Base-by-base conservation (phyloP, 768 basidiomycete genomes). In the Lactifluus piperatus region DNA sequence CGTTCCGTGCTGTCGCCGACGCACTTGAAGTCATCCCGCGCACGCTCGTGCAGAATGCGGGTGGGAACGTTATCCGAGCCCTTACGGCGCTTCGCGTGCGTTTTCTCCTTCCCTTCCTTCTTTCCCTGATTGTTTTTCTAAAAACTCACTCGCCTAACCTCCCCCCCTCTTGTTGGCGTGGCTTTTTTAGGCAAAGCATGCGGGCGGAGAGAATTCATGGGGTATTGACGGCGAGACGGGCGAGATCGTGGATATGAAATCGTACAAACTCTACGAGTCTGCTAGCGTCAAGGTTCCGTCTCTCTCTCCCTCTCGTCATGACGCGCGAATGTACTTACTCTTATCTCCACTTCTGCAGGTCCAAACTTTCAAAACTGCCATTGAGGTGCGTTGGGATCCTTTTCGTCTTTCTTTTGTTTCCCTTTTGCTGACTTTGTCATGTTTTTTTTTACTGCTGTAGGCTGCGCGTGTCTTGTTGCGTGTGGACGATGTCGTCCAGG, bases 21-120 rank as follows among this genome's bases (percentile, higher is more conserved):
- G 94, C 97, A 32, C 86, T 98, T 81, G 95, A 98, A 72, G 92
- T 98, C 56, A 95, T 98, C 65, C 97, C 97, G 3, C 75, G 95
- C 58, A 97, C 94, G 32, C 76, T 99, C 64, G 85, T 94, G 18
- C 94, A 98, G 72, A 99, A 99, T 73, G 83, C 84, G 29, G 94
- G 97, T 6, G 97, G 94, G 0, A 98, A 97, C 72, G 91, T 85
- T 5, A 97, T 98, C 65, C 78, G 97, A 51, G 86, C 89, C 11
- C 72, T 98, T 71, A 98, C 97, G 0, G 93, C 94, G 72, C 77
- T 99, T 53, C 81, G 97, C 77, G 93, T 91, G 67, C 58, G 88
- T 73, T 20, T 24, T 29, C 30, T 22, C 14, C 22, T 44, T 6
- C 11, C 7, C 20, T 7, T 5, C 1, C 37, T 18, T 22, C 6